Evolutionary conservation across 352 stramenopile species (phyloP), one percentile per base, ranked within the genome.

Genomic region (Aphanomyces cochlioides): DNA sequence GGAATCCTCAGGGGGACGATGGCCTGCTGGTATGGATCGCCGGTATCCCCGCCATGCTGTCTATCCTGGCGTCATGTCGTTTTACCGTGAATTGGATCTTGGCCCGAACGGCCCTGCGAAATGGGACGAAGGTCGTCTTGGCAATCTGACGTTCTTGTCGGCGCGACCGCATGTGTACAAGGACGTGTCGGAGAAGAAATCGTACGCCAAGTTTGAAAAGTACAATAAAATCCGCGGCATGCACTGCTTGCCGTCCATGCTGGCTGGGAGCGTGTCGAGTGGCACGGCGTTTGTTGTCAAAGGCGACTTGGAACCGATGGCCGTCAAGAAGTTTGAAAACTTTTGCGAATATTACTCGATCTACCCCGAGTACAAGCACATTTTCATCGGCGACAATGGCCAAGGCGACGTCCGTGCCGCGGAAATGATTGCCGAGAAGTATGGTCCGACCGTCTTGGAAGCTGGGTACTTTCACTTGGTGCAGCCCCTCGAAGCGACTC

Each of bases 91-190:
- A 71, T 72, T 99, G 3, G 96, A 99, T 78, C 89, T 99, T 69
- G 96, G 96, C 13, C 96, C 82, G 2, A 78, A 85, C 38, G 92
- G 92, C 1, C 84, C 89, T 3, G 92, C 97, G 63, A 97, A 90
- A 82, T 92, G 83, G 13, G 79, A 88, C 66, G 88, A 83, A 75
- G 90, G 86, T 38, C 43, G 72, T 41, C 80, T 98, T 0, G 97
- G 97, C 37, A 99, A 99, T 75, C 81, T 99, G 17, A 96, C 98
- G 5, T 99, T 99, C 75, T 78, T 99, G 5, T 98, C 92, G 1
- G 97, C 97, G n/a, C 81, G 97, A 41, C 97, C 97, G 5, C 96
- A 99, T 76, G 89, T 99, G 57, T 99, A 99, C 84, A 99, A 99
- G 78, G 97, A 99, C 76, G 81, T 99, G 60, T 98, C 93, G 38